Conservation (phyloP, 1,139 yeast genomes). For the Candida sp. region DNA sequence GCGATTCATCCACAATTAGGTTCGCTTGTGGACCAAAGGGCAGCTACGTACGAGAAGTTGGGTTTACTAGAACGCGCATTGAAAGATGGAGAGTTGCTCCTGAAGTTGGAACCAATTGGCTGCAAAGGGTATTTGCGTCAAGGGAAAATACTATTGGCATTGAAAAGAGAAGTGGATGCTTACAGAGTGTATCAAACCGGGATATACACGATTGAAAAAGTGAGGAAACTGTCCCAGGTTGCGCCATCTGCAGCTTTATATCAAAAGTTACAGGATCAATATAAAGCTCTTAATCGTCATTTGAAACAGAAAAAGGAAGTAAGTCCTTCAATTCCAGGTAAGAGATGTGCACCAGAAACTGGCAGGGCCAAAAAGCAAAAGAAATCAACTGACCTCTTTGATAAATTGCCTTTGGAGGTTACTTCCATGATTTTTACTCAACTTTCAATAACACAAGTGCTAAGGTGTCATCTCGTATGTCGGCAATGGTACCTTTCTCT, state of each 20-base stretch:
- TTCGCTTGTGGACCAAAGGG: constrained; percentile 44
- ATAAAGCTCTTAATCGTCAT: constrained; percentile 17
- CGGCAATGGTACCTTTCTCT: constrained; percentile 29
- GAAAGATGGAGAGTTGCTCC: constrained; percentile 40
- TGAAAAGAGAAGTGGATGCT: constrained; percentile 37
- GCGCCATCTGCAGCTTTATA: constrained; percentile 26
- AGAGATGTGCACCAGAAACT: background rate
- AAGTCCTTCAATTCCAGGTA: background rate
- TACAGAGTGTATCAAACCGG: constrained; percentile 42
- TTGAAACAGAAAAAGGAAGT: constrained; percentile 14
- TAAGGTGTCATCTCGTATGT: constrained; percentile 29
- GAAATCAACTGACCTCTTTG: constrained; percentile 23
- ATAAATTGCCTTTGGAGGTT: constrained; percentile 26
- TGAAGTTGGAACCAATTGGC: constrained; percentile 49
- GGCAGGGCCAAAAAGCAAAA: background rate
- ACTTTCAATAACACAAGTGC: constrained; percentile 16
- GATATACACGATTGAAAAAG: constrained; percentile 26
- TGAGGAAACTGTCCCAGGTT: constrained; percentile 17
- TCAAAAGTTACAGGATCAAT: constrained; percentile 21
- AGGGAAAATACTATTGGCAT: constrained; percentile 39
- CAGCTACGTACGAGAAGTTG: constrained; percentile 58
- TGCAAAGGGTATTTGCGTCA: constrained; percentile 58
- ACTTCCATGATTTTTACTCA: constrained; percentile 22
- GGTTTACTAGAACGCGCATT: constrained; percentile 37
- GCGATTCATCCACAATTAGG: constrained; percentile 18